Percentiles rank a stretch among this genome's conserved stretches.
Evolutionary conservation across 2,329 filamentous ascomycete species (phyloP).

Genomic region (Exophiala bonariae): DNA sequence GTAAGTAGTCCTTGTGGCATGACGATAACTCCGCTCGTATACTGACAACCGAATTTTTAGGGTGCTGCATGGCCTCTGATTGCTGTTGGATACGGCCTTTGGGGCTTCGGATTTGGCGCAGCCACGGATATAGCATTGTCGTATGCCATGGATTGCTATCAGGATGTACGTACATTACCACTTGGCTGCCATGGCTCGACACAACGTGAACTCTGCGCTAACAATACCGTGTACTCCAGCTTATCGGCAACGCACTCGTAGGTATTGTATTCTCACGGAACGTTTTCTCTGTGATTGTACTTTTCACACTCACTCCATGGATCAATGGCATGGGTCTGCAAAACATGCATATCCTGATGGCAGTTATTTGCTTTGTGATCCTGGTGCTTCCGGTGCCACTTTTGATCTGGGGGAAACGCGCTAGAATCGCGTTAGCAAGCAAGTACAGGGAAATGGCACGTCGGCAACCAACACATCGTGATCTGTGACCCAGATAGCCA

Average conservation of each 20-base stretch:
- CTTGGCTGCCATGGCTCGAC: not conserved
- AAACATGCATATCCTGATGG: conserved; percentile 43
- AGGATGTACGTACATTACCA: conserved; percentile 27
- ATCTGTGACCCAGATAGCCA: not conserved
- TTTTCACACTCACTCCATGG: conserved; percentile 49
- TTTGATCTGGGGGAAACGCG: conserved; percentile 37
- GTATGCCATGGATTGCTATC: conserved; percentile 34
- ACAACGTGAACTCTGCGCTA: too few relatives aligned
- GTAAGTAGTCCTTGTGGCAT: not conserved
- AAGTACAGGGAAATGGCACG: conserved; percentile 29
- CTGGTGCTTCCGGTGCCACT: conserved; percentile 30
- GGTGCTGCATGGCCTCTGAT: conserved; percentile 34
- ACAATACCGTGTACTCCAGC: conserved; percentile 30
- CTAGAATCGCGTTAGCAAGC: conserved; percentile 33
- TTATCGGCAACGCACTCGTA: conserved; percentile 49
- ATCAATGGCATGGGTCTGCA: conserved; percentile 37
- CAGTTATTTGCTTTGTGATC: conserved; percentile 35
- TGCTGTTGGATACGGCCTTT: conserved; percentile 34
- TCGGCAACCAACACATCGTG: conserved; percentile 7
- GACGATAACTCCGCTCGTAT: not conserved
- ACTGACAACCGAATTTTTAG: conserved; percentile 20
- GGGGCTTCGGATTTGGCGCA: conserved; percentile 34
- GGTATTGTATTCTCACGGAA: conserved; percentile 48
- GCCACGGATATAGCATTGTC: conserved; percentile 29
- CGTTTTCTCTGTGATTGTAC: conserved; percentile 42